These are phyloP conservation scores for Eustoma russellianum DNA, from an alignment of 257 asterid species.

Conservation along the genomic window DNA sequence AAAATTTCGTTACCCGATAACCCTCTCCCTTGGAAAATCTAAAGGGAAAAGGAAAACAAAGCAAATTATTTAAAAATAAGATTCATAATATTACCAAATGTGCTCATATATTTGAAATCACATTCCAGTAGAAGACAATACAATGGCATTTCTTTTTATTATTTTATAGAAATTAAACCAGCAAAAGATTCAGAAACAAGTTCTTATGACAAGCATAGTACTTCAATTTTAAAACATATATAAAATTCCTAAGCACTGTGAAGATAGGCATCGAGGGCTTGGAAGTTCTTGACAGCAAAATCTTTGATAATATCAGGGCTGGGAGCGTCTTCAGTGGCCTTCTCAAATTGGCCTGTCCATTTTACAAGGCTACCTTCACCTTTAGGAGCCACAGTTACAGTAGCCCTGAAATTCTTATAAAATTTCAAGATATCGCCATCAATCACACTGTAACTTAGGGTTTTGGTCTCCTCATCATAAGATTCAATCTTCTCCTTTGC, in stretches of 20 bases:
- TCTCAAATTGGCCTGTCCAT: neutral
- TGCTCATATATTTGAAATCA: no score
- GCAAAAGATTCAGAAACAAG: no score
- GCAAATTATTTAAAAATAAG: no score
- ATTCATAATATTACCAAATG: no score
- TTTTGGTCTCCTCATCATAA: slow-evolving; percentile 4
- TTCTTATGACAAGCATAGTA: no score
- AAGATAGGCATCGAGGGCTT: slow-evolving; percentile 2
- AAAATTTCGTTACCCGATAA: no score
- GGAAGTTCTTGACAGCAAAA: neutral
- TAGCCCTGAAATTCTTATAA: neutral
- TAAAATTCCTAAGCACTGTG: neutral
- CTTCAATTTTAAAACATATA: no score
- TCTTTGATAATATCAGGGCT: neutral
- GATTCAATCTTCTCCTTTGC: slow-evolving; percentile 1
- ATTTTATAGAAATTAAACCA: no score
- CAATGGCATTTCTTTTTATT: no score
- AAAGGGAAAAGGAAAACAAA: no score
- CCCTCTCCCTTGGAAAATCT: no score
- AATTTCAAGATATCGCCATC: neutral
- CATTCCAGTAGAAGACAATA: no score
- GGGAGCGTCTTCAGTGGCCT: neutral
- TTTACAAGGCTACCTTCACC: neutral
- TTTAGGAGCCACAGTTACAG: neutral
- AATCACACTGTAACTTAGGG: neutral